Base-by-base conservation (phyloP, 2,329 filamentous ascomycete species). In the Chaetomiaceae sp. region DNA sequence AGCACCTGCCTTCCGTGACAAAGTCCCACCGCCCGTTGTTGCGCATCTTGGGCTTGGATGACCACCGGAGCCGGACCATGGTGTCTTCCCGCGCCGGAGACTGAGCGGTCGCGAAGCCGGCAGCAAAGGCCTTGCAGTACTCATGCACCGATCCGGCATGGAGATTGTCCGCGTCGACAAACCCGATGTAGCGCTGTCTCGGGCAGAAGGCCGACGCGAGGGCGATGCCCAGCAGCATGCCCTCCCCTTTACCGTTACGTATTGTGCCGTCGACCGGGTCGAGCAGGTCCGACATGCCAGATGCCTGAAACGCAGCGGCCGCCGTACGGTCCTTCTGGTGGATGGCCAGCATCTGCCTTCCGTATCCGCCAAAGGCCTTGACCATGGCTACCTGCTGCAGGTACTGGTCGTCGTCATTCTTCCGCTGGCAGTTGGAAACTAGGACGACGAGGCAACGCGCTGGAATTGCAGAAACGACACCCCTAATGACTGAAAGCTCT, bases 41-140 rank as follows among this genome's bases (percentile, higher is more conserved):
- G n/a, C n/a, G 55, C 14, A 64, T 30, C 56, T 68, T 69, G 10
- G 67, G 67, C 56, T 69, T 69, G 44, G 62, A 65, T 8, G 54
- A 56, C 67, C 67, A 68, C 18, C 51, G 56, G n/a, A 69, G 58
- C n/a, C 67, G 64, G 4, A 69, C 65, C 65, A 68, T 68, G 51
- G 61, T 49, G 27, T 63, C 43, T 7, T 57, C 57, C 20, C 47
- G 33, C 27, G 58, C 58, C 16, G 37, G 43, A 4, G 21, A 16
- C 9, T 37, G 52, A 10, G 61, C 60, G 32, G 65, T 59, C 50
- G 64, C 59, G 7, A 69, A 63, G 6, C 65, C 67, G 18, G 65
- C 62, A 9, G 66, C 66, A 51, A 63, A 69, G 30, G 59, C 63
- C 34, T 59, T 57, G 58, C 65, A 68, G 60, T 69, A 69, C 51